phyloP scores from a whole-genome alignment of 129 eudicot genomes.

The Flaveria trinervia region DNA sequence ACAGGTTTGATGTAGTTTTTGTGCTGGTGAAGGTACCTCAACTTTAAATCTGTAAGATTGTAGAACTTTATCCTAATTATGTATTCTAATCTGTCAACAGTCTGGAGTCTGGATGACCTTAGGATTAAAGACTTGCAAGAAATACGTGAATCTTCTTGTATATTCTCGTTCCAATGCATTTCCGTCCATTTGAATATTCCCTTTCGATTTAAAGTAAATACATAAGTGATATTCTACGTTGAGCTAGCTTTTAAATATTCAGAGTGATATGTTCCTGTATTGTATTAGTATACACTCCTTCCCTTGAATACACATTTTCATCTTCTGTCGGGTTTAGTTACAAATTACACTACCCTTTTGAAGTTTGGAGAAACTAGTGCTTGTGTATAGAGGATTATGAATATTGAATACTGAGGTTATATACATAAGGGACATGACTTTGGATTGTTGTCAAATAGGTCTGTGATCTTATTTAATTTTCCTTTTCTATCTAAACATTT shows the following conservation, averaged over 20 bases:
- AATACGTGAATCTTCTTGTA: background rate
- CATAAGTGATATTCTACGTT: background rate
- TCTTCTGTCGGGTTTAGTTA: background rate
- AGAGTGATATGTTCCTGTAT: no score
- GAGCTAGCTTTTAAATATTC: background rate
- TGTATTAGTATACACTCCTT: background rate
- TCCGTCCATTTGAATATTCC: background rate
- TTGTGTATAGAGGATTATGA: background rate
- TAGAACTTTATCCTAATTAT: background rate
- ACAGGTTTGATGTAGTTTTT: background rate
- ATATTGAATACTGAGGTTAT: background rate
- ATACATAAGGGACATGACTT: background rate
- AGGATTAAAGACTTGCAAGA: conserved; percentile 14
- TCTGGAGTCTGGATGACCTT: no score
- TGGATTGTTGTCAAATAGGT: background rate
- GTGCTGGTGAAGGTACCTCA: background rate
- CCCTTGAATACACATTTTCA: background rate
- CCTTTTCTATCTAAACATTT: background rate
- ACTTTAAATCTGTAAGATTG: background rate
- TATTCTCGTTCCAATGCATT: background rate
- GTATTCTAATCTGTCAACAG: no score
- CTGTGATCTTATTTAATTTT: background rate
- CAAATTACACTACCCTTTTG: background rate
- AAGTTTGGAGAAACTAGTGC: background rate
- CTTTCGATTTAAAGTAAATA: background rate